A percentile compares a stretch with the other conserved stretches of the same genome.
phyloP scores from a whole-genome alignment of 805 yeast genomes.

The Yarrowia sp. region DNA sequence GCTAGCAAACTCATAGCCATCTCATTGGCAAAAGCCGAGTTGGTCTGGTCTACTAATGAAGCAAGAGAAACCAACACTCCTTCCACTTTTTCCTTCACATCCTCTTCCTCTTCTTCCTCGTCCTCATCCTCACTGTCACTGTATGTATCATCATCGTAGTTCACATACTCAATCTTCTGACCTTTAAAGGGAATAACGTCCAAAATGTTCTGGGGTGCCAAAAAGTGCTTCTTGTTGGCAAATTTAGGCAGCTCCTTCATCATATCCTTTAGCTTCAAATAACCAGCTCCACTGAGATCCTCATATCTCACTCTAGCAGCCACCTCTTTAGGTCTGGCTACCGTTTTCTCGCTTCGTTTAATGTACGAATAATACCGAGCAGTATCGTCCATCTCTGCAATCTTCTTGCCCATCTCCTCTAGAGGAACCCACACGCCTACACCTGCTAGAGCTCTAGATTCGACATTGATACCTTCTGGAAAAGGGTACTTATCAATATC shows the following conservation, averaged over 20 bases:
- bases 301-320: background rate
- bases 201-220: background rate
- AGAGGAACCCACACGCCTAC: slow-evolving; percentile 21
- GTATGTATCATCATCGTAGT: background rate
- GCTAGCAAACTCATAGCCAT: background rate
- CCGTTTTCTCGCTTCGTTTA: background rate
- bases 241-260: background rate
- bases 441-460: background rate
- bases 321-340: background rate
- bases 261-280: background rate
- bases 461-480: slow-evolving; percentile 2
- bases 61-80: background rate
- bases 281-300: background rate
- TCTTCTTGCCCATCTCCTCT: background rate
- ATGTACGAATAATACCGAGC: background rate
- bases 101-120: background rate
- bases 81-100: background rate
- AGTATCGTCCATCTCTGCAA: background rate
- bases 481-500: background rate
- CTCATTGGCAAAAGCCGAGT: slow-evolving; percentile 5
- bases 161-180: slow-evolving; percentile 2
- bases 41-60: background rate
- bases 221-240: background rate
- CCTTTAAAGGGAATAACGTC: slow-evolving; percentile 1
- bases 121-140: slow-evolving; percentile 1